Base-by-base conservation (phyloP, 371 early-diverging fungal genomes). In the Mortierella sp. region DNA sequence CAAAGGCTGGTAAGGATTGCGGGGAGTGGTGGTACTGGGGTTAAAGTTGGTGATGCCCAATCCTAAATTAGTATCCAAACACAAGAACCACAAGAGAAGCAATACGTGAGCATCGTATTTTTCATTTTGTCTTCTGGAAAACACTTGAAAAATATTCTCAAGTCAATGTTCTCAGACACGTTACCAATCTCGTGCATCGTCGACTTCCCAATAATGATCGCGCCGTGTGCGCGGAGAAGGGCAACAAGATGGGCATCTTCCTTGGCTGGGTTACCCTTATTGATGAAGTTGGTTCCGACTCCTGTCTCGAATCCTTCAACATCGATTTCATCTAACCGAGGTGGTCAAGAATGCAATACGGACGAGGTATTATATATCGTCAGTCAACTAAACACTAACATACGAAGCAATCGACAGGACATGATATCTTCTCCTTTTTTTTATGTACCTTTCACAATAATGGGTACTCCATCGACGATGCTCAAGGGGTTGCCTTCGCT, bases 401-500 rank as follows among this genome's bases (percentile, higher is more conserved):
- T 34, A 31, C 19, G 28, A n/a, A 41, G 8, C 5, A 52, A 34
- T n/a, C 28, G 2, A n/a, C 8, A 41, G 5, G 27, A 0, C 15
- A n/a, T 6, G n/a, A n/a, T n/a, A n/a, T n/a, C n/a, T n/a, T n/a
- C n/a, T n/a, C n/a, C n/a, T n/a, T n/a, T n/a, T n/a, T n/a, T n/a
- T 21, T 7, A 4, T 41, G 81, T 58, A 69, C 76, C 90, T 64
- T 89, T 89, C 55, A 89, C 59, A 9, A 84, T 73, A 15, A 86
- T 61, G 17, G 87, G 86, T 6, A 89, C 80, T 54, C 89, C 93
- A 73, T 93, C 94, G 32, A 93, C 72, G 47, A 83, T 83, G 24
- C 89, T 86, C 19, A 89, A 63, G 0, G 88, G 82, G 0, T 48
- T 55, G 0, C 84, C 81, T n/a, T 67, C 56, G 24, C 70, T 60